Conservation (phyloP, 1,284 basidiomycete species). For the Cutaneotrichosporon sp. region DNA sequence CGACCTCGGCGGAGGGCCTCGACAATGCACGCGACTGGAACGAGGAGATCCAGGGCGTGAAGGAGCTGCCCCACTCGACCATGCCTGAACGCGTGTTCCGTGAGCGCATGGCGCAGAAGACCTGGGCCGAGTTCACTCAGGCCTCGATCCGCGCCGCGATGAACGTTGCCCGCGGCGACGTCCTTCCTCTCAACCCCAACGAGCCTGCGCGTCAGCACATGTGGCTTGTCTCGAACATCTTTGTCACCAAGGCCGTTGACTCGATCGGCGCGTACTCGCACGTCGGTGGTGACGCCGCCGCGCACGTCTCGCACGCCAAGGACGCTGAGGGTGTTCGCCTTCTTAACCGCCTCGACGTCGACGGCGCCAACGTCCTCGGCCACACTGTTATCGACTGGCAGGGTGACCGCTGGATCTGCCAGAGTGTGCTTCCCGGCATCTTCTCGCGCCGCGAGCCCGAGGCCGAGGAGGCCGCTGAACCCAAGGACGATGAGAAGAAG, state of each 20-base stretch:
- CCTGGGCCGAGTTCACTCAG: constrained; percentile 59
- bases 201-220: constrained; percentile 59
- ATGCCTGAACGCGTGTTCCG: constrained; percentile 59
- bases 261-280: constrained; percentile 59
- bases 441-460: constrained; percentile 53
- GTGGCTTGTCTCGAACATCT: constrained; percentile 61
- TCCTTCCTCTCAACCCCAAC: constrained; percentile 60
- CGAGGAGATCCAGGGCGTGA: constrained; percentile 60
- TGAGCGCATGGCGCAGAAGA: constrained; percentile 59
- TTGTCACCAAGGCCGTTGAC: constrained; percentile 61
- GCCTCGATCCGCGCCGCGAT: constrained; percentile 58
- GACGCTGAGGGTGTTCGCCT: constrained; percentile 59
- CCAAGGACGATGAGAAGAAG: constrained; percentile 42
- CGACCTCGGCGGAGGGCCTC: constrained; percentile 56
- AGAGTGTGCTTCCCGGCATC: constrained; percentile 60
- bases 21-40: constrained; percentile 62
- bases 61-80: constrained; percentile 57
- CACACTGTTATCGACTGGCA: constrained; percentile 61
- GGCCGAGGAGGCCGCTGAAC: constrained; percentile 28
- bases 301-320: constrained; percentile 59
- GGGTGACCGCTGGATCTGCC: constrained; percentile 62
- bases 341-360: constrained; percentile 62
- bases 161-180: constrained; percentile 57
- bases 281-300: constrained; percentile 60
- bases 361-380: constrained; percentile 77